A percentile compares a stretch with the other conserved stretches of the same genome.
These are phyloP conservation scores for Cercospora sesami DNA, from an alignment of 2,329 filamentous ascomycete genomes.

Conservation along the genomic window DNA sequence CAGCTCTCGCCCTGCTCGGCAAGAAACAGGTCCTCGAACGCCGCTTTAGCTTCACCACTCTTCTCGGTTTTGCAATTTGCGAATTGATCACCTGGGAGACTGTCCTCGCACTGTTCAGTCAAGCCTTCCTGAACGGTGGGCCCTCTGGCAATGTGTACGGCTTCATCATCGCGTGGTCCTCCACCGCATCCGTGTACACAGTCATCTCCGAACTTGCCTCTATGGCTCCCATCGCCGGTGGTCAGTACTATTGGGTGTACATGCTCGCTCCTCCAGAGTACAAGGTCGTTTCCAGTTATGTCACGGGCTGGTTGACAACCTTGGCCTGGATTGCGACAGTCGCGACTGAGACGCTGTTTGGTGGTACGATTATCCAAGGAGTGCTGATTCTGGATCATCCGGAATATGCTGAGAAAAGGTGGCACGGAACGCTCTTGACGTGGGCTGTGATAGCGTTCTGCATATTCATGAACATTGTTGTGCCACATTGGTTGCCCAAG, in stretches of 20 bases:
- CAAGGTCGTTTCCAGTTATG: constrained; percentile 47
- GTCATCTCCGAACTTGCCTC: constrained; percentile 51
- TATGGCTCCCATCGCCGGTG: constrained; percentile 50
- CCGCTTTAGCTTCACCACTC: constrained; percentile 46
- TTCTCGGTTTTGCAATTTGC: constrained; percentile 49
- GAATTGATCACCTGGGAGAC: constrained; percentile 52
- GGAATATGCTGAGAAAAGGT: constrained; percentile 39
- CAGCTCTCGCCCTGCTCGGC: constrained; percentile 45
- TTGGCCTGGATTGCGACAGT: constrained; percentile 48
- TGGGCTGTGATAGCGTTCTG: constrained; percentile 44
- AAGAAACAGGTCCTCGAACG: constrained; percentile 50
- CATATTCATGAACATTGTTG: constrained; percentile 51
- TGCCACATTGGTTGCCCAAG: constrained; percentile 44
- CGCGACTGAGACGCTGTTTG: constrained; percentile 46
- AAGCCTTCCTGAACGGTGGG: constrained; percentile 49
- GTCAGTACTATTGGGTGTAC: constrained; percentile 50
- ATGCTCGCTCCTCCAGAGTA: constrained; percentile 47
- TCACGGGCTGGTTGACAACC: constrained; percentile 47
- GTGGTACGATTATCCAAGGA: constrained; percentile 46
- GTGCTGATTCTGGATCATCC: constrained; percentile 43
- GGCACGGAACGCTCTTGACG: constrained; percentile 46
- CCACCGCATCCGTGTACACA: constrained; percentile 51
- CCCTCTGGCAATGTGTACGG: constrained; percentile 54
- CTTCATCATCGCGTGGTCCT: constrained; percentile 54
- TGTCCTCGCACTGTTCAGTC: constrained; percentile 46